Percentiles rank a stretch among this genome's conserved stretches.
These are phyloP conservation scores for Ophiosphaerella herpotricha DNA, from an alignment of 2,329 filamentous ascomycete genomes.

Conservation along the genomic window DNA sequence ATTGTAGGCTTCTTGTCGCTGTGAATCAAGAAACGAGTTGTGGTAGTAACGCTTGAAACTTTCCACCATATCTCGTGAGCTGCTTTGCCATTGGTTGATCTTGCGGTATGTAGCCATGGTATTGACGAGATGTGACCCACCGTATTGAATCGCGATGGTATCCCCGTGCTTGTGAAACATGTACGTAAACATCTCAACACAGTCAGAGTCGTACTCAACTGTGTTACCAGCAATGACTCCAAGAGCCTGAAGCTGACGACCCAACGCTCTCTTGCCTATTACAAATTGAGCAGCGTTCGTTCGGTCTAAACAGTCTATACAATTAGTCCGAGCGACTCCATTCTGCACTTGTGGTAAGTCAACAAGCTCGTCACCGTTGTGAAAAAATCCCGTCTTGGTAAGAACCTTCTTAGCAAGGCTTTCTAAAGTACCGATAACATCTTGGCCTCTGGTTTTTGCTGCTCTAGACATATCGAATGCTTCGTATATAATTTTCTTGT, in stretches of 20 bases:
- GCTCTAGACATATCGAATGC: conserved; percentile 98
- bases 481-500: conserved; percentile 88
- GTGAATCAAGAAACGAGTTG: conserved; percentile 97
- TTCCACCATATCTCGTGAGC: conserved; percentile 98
- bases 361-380: conserved; percentile 77
- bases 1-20: conserved; percentile 97
- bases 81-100: conserved; percentile 98
- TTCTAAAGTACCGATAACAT: conserved; percentile 92
- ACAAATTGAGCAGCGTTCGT: conserved; percentile 98
- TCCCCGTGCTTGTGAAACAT: conserved; percentile 98
- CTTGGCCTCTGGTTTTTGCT: conserved; percentile 85
- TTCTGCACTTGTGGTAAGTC: conserved; percentile 77
- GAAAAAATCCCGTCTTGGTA: conserved; percentile 87
- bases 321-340: conserved; percentile 92
- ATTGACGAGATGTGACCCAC: conserved; percentile 95
- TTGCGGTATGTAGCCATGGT: conserved; percentile 99
- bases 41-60: conserved; percentile 99
- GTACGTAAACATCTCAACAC: conserved; percentile 92
- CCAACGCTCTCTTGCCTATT: conserved; percentile 91
- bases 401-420: conserved; percentile 87
- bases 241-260: conserved; percentile 87
- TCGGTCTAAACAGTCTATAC: conserved; percentile 94
- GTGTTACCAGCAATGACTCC: conserved; percentile 80
- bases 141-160: conserved; percentile 96
- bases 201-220: conserved; percentile 93